Evolutionary conservation across 306 rosid species (phyloP).

Genomic region (Dryas octopetala): DNA sequence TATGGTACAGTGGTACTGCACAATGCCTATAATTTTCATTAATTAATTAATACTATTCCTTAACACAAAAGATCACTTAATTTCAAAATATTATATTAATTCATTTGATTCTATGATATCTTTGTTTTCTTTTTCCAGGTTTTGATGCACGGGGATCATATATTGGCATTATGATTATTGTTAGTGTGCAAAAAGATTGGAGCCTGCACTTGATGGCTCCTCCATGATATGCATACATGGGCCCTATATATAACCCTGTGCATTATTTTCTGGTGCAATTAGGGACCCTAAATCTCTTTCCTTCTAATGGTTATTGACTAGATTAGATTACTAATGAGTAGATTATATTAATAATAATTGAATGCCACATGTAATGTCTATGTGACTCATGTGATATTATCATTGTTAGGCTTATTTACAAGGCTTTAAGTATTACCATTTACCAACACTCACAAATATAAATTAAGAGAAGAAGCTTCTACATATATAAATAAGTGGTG

Average conservation of each 20-base stretch:
- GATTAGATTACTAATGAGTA: slow-evolving; percentile 19
- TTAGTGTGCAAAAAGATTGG: slow-evolving; percentile 21
- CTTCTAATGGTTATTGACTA: background rate
- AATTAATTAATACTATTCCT: too few relatives aligned
- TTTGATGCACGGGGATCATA: slow-evolving; percentile 28
- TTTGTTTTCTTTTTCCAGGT: background rate
- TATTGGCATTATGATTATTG: slow-evolving; percentile 24
- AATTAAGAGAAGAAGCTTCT: too few relatives aligned
- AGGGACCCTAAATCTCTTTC: background rate
- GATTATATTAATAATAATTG: slow-evolving; percentile 22
- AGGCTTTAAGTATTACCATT: too few relatives aligned
- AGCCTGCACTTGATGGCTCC: slow-evolving; percentile 25
- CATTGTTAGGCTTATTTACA: slow-evolving; percentile 7
- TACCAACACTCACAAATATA: too few relatives aligned
- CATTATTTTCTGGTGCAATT: background rate
- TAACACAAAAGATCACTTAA: too few relatives aligned
- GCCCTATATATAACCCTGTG: background rate
- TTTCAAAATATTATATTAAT: too few relatives aligned
- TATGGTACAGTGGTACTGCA: slow-evolving; percentile 2
- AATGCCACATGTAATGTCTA: slow-evolving; percentile 29
- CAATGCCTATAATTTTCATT: background rate
- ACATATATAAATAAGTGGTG: too few relatives aligned
- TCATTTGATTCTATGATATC: background rate
- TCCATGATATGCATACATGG: background rate
- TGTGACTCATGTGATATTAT: slow-evolving; percentile 22